These are phyloP conservation scores for Xylaria curta DNA, from an alignment of 495 filamentous ascomycete genomes.

Conservation along the genomic window DNA sequence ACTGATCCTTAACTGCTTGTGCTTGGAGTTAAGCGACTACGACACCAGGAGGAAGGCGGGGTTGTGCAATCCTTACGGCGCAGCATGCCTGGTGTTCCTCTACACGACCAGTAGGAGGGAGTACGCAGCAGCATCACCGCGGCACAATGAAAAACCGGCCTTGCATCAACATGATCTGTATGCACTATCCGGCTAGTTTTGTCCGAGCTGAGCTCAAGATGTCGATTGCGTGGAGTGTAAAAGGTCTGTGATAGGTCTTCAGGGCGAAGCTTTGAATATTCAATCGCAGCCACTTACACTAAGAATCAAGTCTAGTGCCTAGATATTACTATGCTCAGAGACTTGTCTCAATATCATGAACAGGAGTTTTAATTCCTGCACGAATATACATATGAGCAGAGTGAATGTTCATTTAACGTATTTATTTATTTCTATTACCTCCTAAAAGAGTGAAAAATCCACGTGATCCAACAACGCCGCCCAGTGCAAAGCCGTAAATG, in stretches of 20 bases:
- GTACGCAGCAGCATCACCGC: neutral
- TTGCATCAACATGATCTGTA: neutral
- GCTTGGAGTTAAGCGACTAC: neutral
- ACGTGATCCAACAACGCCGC: slow-evolving; percentile 1
- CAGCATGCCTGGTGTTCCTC: neutral
- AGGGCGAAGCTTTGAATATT: neutral
- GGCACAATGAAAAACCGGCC: neutral
- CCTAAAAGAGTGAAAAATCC: neutral
- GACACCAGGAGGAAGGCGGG: neutral
- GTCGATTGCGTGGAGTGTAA: neutral
- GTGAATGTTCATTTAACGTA: neutral
- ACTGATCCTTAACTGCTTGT: neutral
- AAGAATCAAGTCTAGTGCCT: no score
- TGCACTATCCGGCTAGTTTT: neutral
- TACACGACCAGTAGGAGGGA: neutral
- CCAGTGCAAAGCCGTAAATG: slow-evolving; percentile 17
- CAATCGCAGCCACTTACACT: neutral
- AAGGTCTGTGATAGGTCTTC: neutral
- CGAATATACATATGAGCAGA: neutral
- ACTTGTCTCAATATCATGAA: neutral
- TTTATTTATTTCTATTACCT: neutral
- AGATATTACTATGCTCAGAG: neutral
- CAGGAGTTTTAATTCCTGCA: neutral
- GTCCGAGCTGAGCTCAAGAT: neutral
- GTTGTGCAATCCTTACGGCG: neutral